A percentile compares a stretch with the other conserved stretches of the same genome.
Evolutionary conservation across 1,284 basidiomycete genomes (phyloP).

Genomic region (Fistulinella staudtii): DNA sequence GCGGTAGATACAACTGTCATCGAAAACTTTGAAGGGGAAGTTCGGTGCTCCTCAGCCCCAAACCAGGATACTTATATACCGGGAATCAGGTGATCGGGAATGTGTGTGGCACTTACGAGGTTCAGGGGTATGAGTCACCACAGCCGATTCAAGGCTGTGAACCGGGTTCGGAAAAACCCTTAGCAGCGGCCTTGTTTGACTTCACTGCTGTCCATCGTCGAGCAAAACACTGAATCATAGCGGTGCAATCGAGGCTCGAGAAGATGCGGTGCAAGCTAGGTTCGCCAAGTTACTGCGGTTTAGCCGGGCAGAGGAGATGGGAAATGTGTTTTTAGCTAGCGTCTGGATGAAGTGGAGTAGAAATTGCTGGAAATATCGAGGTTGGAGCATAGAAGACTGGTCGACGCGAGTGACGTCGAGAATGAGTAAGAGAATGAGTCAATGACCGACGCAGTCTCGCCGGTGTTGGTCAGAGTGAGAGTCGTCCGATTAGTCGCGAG

Average conservation of each 20-base stretch:
- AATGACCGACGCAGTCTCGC: background rate
- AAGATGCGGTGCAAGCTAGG: background rate
- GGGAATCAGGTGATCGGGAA: too few relatives aligned
- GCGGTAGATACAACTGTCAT: conserved; percentile 25
- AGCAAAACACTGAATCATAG: background rate
- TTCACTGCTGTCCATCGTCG: background rate
- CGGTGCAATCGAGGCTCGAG: background rate
- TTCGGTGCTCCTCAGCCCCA: too few relatives aligned
- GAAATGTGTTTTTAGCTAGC: too few relatives aligned
- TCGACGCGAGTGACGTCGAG: background rate
- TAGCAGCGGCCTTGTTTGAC: too few relatives aligned
- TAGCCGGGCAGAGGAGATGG: too few relatives aligned
- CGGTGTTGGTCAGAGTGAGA: conserved; percentile 3
- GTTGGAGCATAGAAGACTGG: background rate
- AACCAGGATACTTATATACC: too few relatives aligned
- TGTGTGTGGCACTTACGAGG: too few relatives aligned
- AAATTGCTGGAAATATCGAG: background rate
- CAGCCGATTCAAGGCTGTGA: background rate
- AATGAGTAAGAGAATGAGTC: background rate
- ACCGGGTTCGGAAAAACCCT: background rate
- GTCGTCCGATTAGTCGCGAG: too few relatives aligned
- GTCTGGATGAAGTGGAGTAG: background rate
- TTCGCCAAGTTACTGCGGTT: background rate
- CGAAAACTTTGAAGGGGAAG: conserved; percentile 2
- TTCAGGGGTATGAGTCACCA: too few relatives aligned